Base-by-base conservation (phyloP, 305 asterid genomes). In the Fraxinus sp. region DNA sequence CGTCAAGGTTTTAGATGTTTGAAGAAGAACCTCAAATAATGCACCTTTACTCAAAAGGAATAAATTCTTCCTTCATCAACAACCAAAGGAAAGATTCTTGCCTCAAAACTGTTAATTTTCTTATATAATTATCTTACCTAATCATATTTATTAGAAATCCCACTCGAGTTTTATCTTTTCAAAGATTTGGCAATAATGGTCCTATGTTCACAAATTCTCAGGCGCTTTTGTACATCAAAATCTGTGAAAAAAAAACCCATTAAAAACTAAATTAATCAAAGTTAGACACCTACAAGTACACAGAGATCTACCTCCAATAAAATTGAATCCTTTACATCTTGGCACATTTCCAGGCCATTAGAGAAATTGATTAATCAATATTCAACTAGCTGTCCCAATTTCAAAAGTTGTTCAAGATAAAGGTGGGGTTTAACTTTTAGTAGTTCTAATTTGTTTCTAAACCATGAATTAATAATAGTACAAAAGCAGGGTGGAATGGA, bases 21-120 rank as follows among this genome's bases (percentile, higher is more conserved):
- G 82, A 86, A 80, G 89, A 82, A 70, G 80, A 55, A 43, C 37
- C 46, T 24, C 57, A 71, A 79, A 72, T 78, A 82, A 80, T 87
- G 35, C 85, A 81, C 86, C 86, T 89, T 87, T 85, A 87, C 88
- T 85, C 4, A 26, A 3, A 87, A 79, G 90, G 97, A 91, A 92
- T 88, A 89, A 84, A 88, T 89, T 91, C 94, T 95, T 90, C 90
- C 98, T 95, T 93, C 90, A 86, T 90, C 87, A 55, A 81, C 92
- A 93, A 93, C 85, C 94, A 91, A 95, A 93, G 92, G 80, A 89
- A 82, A 91, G 94, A 92, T 95, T 91, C 97, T 80, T 87, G 89
- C 83, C 91, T 35, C 80, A 37, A 81, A 43, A 41, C 62, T 62
- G 78, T 75, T 83, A 39, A 78, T 71, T 79, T 75, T 87, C 62